Conservation (phyloP, 805 yeast species). For the Wickerhamomyces bisporus region DNA sequence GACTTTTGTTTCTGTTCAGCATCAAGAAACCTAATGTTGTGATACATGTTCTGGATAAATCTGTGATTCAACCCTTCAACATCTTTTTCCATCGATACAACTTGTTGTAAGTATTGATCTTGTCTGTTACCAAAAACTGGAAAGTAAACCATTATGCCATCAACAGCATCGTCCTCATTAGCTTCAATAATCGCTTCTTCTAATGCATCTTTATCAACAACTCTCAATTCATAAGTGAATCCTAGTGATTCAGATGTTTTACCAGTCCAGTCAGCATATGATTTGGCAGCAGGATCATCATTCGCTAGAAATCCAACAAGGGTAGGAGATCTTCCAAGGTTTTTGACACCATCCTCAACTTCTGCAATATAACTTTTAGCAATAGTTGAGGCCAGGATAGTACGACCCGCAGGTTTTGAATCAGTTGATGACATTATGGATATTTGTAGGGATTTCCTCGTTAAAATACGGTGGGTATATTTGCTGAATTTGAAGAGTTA, state of each 20-base stretch:
- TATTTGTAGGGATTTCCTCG: not conserved
- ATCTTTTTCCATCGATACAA: conserved; percentile 85
- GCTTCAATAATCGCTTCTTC: conserved; percentile 83
- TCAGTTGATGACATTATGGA: conserved; percentile 19
- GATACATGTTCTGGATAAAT: conserved; percentile 92
- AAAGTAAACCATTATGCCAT: conserved; percentile 96
- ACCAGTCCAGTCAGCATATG: conserved; percentile 95
- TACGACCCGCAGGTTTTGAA: conserved; percentile 50
- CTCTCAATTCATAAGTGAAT: conserved; percentile 73
- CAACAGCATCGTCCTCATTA: conserved; percentile 65
- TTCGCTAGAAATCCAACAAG: conserved; percentile 92
- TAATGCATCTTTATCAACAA: conserved; percentile 69
- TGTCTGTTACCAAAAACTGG: conserved; percentile 95
- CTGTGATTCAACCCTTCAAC: conserved; percentile 93
- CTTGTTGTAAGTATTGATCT: conserved; percentile 93
- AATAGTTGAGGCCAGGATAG: conserved; percentile 81
- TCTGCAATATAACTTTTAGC: conserved; percentile 81
- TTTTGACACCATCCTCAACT: conserved; percentile 50
- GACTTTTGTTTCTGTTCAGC: conserved; percentile 63
- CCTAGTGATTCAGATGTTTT: conserved; percentile 86
- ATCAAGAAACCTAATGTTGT: conserved; percentile 83
- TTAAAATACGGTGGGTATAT: too few species aligned
- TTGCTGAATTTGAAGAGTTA: too few species aligned
- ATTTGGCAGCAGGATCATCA: conserved; percentile 88
- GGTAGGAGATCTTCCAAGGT: conserved; percentile 56